phyloP scores from a whole-genome alignment of 164 flowering plant genomes.

The Nelumbo lutea region DNA sequence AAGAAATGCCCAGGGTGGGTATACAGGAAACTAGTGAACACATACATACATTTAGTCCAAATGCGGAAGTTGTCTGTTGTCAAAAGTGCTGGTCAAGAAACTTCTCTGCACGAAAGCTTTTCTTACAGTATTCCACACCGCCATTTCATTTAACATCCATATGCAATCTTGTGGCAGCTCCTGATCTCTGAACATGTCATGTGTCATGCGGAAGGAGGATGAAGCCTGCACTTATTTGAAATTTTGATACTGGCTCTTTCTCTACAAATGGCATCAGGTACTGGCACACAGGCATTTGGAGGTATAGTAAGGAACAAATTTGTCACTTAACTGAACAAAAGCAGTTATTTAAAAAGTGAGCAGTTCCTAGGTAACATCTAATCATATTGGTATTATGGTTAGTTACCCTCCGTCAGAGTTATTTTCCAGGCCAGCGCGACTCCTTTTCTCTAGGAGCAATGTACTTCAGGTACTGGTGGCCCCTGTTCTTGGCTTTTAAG shows the following conservation, averaged over 20 bases:
- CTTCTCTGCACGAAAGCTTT: constrained; percentile 82
- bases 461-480: constrained; percentile 58
- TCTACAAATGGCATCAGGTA: constrained; percentile 90
- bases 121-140: constrained; percentile 93
- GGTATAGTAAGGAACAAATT: background rate
- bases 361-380: background rate
- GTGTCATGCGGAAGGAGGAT: no score
- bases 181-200: constrained; percentile 88
- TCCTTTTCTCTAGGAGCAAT: constrained; percentile 94
- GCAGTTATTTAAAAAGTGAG: background rate
- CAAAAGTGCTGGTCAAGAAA: constrained; percentile 91
- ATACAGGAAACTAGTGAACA: constrained; percentile 17
- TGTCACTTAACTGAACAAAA: background rate
- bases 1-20: background rate
- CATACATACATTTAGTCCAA: constrained; percentile 81
- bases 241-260: constrained; percentile 57
- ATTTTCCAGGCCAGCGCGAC: constrained; percentile 83
- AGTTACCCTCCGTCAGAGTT: constrained; percentile 81
- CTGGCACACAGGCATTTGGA: constrained; percentile 34
- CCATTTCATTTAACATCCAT: constrained; percentile 83
- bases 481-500: constrained; percentile 40
- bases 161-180: constrained; percentile 85
- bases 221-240: constrained; percentile 71
- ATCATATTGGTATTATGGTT: background rate
- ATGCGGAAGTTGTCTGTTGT: constrained; percentile 78